These are phyloP conservation scores for Aspergillus quadricinctus DNA, from an alignment of 2,329 filamentous ascomycete genomes.

Conservation along the genomic window DNA sequence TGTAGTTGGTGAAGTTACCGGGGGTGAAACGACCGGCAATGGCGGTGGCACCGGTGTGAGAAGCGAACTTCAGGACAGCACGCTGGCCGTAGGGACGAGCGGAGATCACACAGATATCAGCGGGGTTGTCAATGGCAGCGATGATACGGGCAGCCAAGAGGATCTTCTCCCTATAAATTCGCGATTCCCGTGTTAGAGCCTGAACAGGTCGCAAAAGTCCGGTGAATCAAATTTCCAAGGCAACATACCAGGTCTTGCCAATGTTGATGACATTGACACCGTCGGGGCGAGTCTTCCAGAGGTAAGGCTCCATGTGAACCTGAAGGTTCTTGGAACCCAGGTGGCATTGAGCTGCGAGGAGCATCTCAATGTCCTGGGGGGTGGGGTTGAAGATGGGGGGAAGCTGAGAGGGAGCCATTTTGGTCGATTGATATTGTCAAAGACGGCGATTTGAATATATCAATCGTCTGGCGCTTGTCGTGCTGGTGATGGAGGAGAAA, in stretches of 20 bases:
- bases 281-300: constrained; percentile 98
- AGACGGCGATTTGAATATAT: constrained; percentile 36
- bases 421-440: constrained; percentile 54
- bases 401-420: constrained; percentile 93
- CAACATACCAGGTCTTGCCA: constrained; percentile 94
- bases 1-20: constrained; percentile 99
- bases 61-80: constrained; percentile 98
- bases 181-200: constrained; percentile 17
- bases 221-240: background rate
- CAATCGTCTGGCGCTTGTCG: constrained; percentile 45
- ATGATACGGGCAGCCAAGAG: constrained; percentile 98
- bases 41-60: constrained; percentile 95
- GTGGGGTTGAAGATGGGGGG: constrained; percentile 96
- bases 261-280: constrained; percentile 99
- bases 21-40: constrained; percentile 99
- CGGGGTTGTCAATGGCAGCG: constrained; percentile 97
- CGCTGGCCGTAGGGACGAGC: constrained; percentile 99
- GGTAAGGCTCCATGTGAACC: constrained; percentile 99
- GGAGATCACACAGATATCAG: constrained; percentile 98
- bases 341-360: constrained; percentile 94
- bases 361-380: constrained; percentile 98
- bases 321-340: constrained; percentile 99
- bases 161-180: constrained; percentile 85
- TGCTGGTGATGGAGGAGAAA: constrained; percentile 29
- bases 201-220: background rate